Percentiles rank a stretch among this genome's conserved stretches.
Conservation (phyloP, 768 basidiomycete genomes). For the Pisolithus marmoratus region DNA sequence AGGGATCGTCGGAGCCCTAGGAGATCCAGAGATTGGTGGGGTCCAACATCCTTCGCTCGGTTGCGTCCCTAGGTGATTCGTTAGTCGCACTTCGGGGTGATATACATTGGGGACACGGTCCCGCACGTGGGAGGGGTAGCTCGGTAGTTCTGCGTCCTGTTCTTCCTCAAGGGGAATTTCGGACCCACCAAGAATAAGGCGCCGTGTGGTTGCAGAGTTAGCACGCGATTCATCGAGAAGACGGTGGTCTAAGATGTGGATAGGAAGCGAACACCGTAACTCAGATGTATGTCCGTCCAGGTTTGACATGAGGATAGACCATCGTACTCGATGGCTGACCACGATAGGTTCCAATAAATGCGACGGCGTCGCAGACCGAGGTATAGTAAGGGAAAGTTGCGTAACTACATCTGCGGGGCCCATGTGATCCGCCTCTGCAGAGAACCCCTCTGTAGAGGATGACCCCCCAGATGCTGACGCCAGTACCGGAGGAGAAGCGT, state of each 20-base stretch:
- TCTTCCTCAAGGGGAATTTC: conserved; percentile 40
- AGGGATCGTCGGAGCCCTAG: conserved; percentile 25
- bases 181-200: conserved; percentile 36
- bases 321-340: conserved; percentile 74
- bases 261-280: conserved; percentile 87
- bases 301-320: conserved; percentile 77
- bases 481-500: neutral
- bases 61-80: conserved; percentile 53
- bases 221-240: conserved; percentile 72
- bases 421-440: conserved; percentile 7
- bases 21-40: conserved; percentile 34
- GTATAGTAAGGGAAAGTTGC: conserved; percentile 54
- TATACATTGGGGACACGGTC: conserved; percentile 84
- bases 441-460: conserved; percentile 7
- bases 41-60: conserved; percentile 32
- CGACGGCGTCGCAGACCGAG: conserved; percentile 57
- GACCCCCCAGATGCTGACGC: neutral
- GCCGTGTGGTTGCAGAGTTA: conserved; percentile 68
- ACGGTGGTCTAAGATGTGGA: conserved; percentile 73
- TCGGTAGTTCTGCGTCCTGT: conserved; percentile 74
- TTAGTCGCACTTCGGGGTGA: conserved; percentile 58
- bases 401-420: conserved; percentile 51
- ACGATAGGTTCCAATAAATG: conserved; percentile 72
- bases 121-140: conserved; percentile 83
- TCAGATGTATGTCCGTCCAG: conserved; percentile 90